Evolutionary conservation across 306 rosid species (phyloP).

Genomic region (Gastrolobium bilobum): DNA sequence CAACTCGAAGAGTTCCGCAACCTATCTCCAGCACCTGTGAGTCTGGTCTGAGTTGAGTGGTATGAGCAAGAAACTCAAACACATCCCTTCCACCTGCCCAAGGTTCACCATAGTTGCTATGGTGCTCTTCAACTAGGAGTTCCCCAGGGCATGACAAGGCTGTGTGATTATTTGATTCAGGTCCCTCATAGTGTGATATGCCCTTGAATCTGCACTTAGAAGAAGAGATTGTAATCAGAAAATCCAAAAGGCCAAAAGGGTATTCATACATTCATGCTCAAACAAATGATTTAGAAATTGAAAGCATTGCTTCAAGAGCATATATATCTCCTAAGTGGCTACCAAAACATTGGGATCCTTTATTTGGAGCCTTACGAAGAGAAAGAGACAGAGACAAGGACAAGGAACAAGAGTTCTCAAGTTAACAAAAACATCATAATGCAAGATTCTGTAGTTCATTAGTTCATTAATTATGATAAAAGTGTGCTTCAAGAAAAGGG

Average conservation of each 20-base stretch:
- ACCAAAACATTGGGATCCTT: conserved; percentile 12
- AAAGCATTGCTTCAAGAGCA: conserved; percentile 11
- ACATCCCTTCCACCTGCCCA: conserved; percentile 98
- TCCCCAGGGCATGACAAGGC: conserved; percentile 90
- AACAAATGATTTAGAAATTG: conserved; percentile 32
- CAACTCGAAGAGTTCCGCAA: conserved; percentile 95
- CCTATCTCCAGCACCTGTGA: conserved; percentile 84
- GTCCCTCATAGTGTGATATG: conserved; percentile 86
- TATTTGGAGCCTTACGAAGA: background rate
- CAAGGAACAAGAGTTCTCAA: background rate
- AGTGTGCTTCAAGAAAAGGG: background rate
- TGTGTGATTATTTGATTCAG: conserved; percentile 70
- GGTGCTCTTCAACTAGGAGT: conserved; percentile 93
- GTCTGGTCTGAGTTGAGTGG: conserved; percentile 67
- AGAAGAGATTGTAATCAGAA: conserved; percentile 21
- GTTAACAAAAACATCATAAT: conserved; percentile 26
- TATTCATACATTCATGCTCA: conserved; percentile 16
- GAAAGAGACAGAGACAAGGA: background rate
- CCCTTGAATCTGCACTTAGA: conserved; percentile 71
- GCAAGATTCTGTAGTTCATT: background rate
- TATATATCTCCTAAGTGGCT: background rate
- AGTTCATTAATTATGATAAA: conserved; percentile 1
- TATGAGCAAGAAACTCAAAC: conserved; percentile 81
- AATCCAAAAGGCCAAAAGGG: conserved; percentile 16
- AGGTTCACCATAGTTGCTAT: conserved; percentile 95